phyloP scores from a whole-genome alignment of 148 eudicot genomes.

The Fallopia convolvulus region DNA sequence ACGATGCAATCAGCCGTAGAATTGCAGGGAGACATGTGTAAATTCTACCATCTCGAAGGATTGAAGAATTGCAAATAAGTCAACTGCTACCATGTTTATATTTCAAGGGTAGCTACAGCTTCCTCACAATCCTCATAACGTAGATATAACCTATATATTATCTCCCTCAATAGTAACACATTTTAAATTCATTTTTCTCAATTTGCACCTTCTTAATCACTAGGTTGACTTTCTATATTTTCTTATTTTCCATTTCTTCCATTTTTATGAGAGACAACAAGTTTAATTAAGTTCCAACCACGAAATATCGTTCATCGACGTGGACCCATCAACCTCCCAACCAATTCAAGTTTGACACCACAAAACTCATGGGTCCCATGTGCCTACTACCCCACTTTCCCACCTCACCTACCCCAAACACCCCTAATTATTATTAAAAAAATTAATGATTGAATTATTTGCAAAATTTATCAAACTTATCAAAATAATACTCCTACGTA shows the following conservation, averaged over 20 bases:
- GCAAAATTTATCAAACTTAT: background rate
- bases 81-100: too few relatives aligned
- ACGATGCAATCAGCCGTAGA: too few relatives aligned
- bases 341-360: background rate
- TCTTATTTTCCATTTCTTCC: background rate
- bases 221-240: background rate
- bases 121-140: too few relatives aligned
- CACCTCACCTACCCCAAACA: background rate
- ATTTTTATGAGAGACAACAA: background rate
- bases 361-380: background rate
- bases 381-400: background rate
- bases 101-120: too few relatives aligned
- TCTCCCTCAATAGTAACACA: too few relatives aligned
- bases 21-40: too few relatives aligned
- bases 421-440: background rate
- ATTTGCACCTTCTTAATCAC: background rate
- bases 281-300: background rate
- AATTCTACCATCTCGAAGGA: too few relatives aligned
- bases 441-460: too few relatives aligned
- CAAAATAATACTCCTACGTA: background rate
- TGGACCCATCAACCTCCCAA: background rate
- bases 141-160: too few relatives aligned
- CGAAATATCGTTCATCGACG: background rate
- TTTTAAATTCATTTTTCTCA: too few relatives aligned
- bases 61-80: too few relatives aligned